A percentile compares a stretch with the other conserved stretches of the same genome.
These are phyloP conservation scores for Arthrobotrys megalospora DNA, from an alignment of 2,329 filamentous ascomycete species.

Conservation along the genomic window DNA sequence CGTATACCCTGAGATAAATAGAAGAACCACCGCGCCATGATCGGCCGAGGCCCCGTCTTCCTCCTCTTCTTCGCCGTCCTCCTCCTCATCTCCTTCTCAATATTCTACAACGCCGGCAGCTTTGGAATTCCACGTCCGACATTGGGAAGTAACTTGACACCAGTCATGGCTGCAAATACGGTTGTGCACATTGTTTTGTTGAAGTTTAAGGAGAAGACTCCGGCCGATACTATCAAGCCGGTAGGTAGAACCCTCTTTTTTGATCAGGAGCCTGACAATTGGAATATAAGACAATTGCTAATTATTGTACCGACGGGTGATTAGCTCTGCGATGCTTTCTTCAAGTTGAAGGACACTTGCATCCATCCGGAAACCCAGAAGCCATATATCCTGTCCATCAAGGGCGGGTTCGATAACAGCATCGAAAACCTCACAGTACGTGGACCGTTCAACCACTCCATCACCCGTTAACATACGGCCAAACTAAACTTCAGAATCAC, in stretches of 20 bases:
- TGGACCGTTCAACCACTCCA: not conserved
- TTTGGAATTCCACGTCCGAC: slow-evolving; percentile 9
- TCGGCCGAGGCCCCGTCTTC: slow-evolving; percentile 54
- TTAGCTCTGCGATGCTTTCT: slow-evolving; percentile 53
- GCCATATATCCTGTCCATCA: slow-evolving; percentile 61
- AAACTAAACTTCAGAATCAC: not conserved
- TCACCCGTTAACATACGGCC: not conserved
- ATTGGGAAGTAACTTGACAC: slow-evolving; percentile 2
- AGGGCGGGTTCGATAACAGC: slow-evolving; percentile 59
- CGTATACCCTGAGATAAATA: slow-evolving; percentile 27
- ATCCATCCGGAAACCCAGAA: slow-evolving; percentile 56
- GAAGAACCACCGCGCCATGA: slow-evolving; percentile 23
- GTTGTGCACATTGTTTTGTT: slow-evolving; percentile 57
- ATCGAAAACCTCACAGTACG: slow-evolving; percentile 34
- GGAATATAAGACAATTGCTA: not conserved
- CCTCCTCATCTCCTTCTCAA: slow-evolving; percentile 59
- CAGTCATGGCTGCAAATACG: slow-evolving; percentile 22
- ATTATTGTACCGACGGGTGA: not conserved
- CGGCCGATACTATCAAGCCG: slow-evolving; percentile 35
- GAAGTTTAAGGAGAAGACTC: slow-evolving; percentile 27
- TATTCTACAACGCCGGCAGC: slow-evolving; percentile 53
- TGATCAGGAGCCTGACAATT: not conserved
- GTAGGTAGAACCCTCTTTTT: slow-evolving; percentile 7
- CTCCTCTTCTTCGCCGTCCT: slow-evolving; percentile 58
- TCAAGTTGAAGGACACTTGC: slow-evolving; percentile 55